Percentiles rank a stretch among this genome's conserved stretches.
These are phyloP conservation scores for Glutinoglossum americanum DNA, from an alignment of 495 filamentous ascomycete species.

Conservation along the genomic window DNA sequence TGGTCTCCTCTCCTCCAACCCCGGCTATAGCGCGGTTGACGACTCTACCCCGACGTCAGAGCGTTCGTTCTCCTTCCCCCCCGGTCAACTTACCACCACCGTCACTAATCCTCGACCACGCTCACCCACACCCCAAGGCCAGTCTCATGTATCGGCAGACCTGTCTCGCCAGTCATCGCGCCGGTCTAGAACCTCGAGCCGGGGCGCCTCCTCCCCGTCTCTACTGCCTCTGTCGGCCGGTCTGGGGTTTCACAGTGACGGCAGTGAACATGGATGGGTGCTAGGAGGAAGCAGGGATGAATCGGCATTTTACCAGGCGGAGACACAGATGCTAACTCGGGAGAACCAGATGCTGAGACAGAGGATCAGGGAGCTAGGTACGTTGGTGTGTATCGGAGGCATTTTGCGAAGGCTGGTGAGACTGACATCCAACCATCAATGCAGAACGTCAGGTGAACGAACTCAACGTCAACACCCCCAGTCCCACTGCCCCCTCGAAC, in stretches of 20 bases:
- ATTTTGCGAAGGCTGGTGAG: background rate
- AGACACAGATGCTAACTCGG: conserved; percentile 62
- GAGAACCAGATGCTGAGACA: conserved; percentile 88
- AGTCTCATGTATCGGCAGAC: conserved; percentile 33
- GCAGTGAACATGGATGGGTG: conserved; percentile 8
- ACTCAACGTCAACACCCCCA: background rate
- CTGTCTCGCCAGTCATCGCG: conserved; percentile 29
- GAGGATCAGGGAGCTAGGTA: conserved; percentile 67
- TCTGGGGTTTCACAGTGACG: conserved; percentile 12
- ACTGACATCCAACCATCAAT: background rate
- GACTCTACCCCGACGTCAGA: conserved; percentile 47
- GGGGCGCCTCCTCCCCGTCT: conserved; percentile 16
- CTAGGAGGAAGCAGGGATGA: conserved; percentile 7
- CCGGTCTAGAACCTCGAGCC: conserved; percentile 16
- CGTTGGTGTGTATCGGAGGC: conserved; percentile 10
- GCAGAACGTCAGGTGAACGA: conserved; percentile 5
- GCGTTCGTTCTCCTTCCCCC: conserved; percentile 30
- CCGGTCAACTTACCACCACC: conserved; percentile 15
- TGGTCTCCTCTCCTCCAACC: conserved; percentile 22
- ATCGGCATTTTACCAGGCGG: conserved; percentile 65
- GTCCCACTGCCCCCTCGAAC: background rate
- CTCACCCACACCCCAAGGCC: conserved; percentile 31
- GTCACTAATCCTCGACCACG: conserved; percentile 20
- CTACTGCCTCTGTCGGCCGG: conserved; percentile 14
- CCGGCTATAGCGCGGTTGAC: conserved; percentile 34